Base-by-base conservation (phyloP, 1,284 basidiomycete genomes). In the Heterobasidion parviporum region DNA sequence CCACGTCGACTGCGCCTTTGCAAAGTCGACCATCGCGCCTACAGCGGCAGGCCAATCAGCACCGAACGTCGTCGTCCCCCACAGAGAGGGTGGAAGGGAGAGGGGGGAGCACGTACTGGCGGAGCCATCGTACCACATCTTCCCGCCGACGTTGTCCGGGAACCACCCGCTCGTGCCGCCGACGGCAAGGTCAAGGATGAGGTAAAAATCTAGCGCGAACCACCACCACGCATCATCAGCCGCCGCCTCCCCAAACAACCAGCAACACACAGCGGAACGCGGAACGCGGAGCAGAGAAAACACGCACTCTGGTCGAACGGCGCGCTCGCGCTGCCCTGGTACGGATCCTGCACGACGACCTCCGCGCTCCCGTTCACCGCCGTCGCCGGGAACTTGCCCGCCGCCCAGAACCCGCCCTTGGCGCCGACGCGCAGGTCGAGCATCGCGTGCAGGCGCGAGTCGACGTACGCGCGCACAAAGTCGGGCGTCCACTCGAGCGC, bases 81-180 rank as follows among this genome's bases (percentile, higher is more conserved):
- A 32, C 41, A 16, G 3, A n/a, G 12, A 45, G 8, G 8, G 18
- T 45, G 45, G 47, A 7, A 26, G 50, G 55, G 48, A 50, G 45
- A 15, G 12, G 52, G 55, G 48, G 49, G 45, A 15, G 12, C 52
- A 73, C 81, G 60, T 63, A 85, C 82, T 80, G 50, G 60, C 69
- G 3, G 85, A 86, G 51, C 77, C 76, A 68, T 92, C 87, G 55
- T 83, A 74, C 92, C 92, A 94, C 32, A 87, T 85, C 71, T 93
- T 94, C 56, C 78, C 76, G 53, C 81, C 82, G 14, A 81, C 70
- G 35, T 75, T 75, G 65, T 93, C 90, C 14, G 87, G 87, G 80
- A 94, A 94, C 87, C 88, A 94, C 16, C 92, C 92, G 64, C 87
- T 90, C 35, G 89, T 93, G 6, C 89, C 88, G 5, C 92, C 92